Base-by-base conservation (phyloP, 441 rosid genomes). In the Lagerstroemia fauriei region DNA sequence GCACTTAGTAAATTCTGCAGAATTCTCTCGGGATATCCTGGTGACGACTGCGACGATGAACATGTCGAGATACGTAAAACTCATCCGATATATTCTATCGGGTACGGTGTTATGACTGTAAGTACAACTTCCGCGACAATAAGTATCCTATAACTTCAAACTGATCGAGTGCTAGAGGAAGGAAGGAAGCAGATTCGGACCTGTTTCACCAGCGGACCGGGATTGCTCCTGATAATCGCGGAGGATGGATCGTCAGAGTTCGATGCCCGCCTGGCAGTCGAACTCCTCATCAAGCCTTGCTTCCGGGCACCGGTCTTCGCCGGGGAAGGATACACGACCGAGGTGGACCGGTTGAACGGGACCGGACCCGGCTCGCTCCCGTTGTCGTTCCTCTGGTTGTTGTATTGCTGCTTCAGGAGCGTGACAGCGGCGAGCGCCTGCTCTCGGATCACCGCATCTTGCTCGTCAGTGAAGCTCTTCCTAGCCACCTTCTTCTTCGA, bases 401-500 rank as follows among this genome's bases (percentile, higher is more conserved):
- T 83, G 41, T 83, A 83, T 24, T 74, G 77, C 22, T 44, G 56
- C 44, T 84, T 82, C 75, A 87, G 79, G 3, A 85, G 85, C 83
- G 85, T 47, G 70, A 86, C 85, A 20, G 90, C 90, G 34, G 85
- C 84, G 46, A 83, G n/a, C n/a, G 91, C 89, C 79, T 87, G 88
- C 69, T 86, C 78, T 0, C 74, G 81, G 75, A 84, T 78, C 47
- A 41, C 18, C 29, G 81, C 61, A 18, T 80, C 85, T 17, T 74
- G 34, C 2, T 74, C 77, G 2, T 74, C 59, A 22, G n/a, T 51
- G 59, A 34, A 74, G 57, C 59, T 74, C 77, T 74, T 46, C 12
- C 85, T 66, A 22, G 65, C 83, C 9, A 27, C 13, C 68, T 61
- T 25, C 1, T 79, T 70, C 70, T 34, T 66, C 9, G 83, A 34